These are phyloP conservation scores for Elsinoe arachidis DNA, from an alignment of 2,329 filamentous ascomycete genomes.

Conservation along the genomic window DNA sequence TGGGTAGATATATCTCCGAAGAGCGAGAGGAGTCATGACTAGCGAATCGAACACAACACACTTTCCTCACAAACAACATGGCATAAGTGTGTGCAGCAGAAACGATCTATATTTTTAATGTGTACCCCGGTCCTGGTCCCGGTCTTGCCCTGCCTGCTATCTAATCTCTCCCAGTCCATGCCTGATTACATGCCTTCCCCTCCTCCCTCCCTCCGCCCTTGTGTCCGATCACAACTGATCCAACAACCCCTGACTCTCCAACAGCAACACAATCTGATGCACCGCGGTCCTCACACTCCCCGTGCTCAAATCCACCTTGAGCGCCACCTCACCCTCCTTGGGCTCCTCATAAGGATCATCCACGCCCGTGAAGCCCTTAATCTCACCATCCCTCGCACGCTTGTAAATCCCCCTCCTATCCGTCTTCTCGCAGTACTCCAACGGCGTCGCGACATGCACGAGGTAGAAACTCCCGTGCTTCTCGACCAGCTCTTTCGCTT, in stretches of 20 bases:
- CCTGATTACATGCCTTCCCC: background rate
- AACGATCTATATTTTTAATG: background rate
- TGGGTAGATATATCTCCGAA: background rate
- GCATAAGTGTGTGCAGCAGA: background rate
- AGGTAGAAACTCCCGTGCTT: constrained; percentile 90
- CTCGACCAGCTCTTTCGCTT: constrained; percentile 76
- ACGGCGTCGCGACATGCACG: constrained; percentile 83
- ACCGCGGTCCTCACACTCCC: constrained; percentile 86
- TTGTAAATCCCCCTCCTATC: constrained; percentile 88
- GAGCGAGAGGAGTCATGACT: background rate
- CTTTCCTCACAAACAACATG: background rate
- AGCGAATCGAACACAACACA: background rate
- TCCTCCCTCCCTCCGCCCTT: too few species aligned
- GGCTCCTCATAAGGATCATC: constrained; percentile 94
- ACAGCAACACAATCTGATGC: constrained; percentile 87
- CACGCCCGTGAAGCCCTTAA: constrained; percentile 96
- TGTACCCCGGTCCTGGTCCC: background rate
- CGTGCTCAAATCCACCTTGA: constrained; percentile 77
- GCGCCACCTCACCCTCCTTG: constrained; percentile 69
- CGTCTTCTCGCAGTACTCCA: constrained; percentile 90
- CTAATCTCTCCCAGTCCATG: background rate
- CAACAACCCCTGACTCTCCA: constrained; percentile 82
- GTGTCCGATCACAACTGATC: constrained; percentile 48
- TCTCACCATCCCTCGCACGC: constrained; percentile 75
- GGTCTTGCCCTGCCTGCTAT: background rate